These are phyloP conservation scores for Colletotrichum sp. DNA, from an alignment of 2,329 filamentous ascomycete species.

Conservation along the genomic window DNA sequence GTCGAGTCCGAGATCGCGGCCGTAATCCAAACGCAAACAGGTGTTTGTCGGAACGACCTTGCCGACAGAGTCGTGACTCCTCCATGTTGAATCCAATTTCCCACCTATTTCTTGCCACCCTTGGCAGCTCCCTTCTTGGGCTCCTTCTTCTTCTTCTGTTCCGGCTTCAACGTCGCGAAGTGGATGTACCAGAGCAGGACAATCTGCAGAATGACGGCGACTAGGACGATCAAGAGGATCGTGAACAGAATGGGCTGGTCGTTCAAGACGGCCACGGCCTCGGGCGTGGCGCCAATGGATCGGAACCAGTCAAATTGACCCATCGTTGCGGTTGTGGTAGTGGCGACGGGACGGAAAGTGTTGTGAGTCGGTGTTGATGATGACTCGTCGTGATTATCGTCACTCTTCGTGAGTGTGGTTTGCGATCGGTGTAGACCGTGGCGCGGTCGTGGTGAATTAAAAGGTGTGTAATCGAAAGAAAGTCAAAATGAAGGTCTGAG, in stretches of 20 bases:
- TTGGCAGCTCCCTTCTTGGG: conserved; percentile 38
- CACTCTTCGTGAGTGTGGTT: not conserved
- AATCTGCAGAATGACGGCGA: conserved; percentile 50
- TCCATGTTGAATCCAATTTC: not conserved
- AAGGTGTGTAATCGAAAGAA: not conserved
- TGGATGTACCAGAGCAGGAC: conserved; percentile 62
- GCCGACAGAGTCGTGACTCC: not conserved
- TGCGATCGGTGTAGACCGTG: conserved; percentile 5
- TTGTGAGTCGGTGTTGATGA: not conserved
- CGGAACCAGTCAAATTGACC: conserved; percentile 62
- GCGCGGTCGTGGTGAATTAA: conserved; percentile 2
- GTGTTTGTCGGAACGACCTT: not conserved
- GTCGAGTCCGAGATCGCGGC: not conserved
- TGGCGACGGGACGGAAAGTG: not conserved
- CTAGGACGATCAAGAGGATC: conserved; percentile 58
- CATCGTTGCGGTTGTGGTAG: conserved; percentile 30
- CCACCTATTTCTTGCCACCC: conserved; percentile 26
- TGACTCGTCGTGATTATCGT: not conserved
- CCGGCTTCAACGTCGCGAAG: conserved; percentile 63
- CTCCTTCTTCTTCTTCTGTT: conserved; percentile 61
- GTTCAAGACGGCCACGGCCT: conserved; percentile 64
- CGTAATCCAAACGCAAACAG: not conserved
- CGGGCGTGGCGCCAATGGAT: conserved; percentile 59
- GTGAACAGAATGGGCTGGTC: conserved; percentile 65
- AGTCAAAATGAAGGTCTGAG: conserved; percentile 13